Conservation (phyloP, 1,284 basidiomycete species). For the Agaricales sp. region DNA sequence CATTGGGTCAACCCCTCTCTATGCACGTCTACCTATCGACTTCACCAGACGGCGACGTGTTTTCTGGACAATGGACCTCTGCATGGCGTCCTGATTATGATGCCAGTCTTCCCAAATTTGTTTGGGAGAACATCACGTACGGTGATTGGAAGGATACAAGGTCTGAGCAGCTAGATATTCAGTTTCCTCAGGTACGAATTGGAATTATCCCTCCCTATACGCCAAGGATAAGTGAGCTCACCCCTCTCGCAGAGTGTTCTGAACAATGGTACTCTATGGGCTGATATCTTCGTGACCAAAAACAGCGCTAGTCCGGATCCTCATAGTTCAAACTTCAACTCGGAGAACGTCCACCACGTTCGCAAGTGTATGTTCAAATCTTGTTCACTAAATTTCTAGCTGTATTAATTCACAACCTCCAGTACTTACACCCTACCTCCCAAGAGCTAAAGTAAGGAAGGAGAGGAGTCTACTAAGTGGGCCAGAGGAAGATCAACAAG, state of each 20-base stretch:
- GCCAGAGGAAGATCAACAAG: slow-evolving; percentile 29
- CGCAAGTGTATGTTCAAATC: slow-evolving; percentile 58
- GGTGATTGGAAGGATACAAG: slow-evolving; percentile 72
- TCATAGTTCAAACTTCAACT: slow-evolving; percentile 36
- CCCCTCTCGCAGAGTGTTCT: slow-evolving; percentile 48
- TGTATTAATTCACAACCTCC: slow-evolving; percentile 8
- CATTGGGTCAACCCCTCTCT: slow-evolving; percentile 43
- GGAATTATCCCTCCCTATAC: slow-evolving; percentile 1
- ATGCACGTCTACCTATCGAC: slow-evolving; percentile 75
- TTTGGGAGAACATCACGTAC: slow-evolving; percentile 79
- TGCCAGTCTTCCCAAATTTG: slow-evolving; percentile 49
- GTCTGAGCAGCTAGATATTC: slow-evolving; percentile 53
- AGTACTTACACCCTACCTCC: slow-evolving; percentile 82
- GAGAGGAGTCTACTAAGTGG: slow-evolving; percentile 72
- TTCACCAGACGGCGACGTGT: slow-evolving; percentile 46
- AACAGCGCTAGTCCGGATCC: slow-evolving; percentile 60
- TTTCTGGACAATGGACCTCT: slow-evolving; percentile 41
- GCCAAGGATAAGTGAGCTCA: slow-evolving; percentile 2
- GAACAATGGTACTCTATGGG: slow-evolving; percentile 76
- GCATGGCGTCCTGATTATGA: slow-evolving; percentile 36
- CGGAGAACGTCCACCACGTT: slow-evolving; percentile 57
- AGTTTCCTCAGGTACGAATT: slow-evolving; percentile 58
- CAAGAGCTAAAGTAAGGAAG: slow-evolving; percentile 65
- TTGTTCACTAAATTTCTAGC: slow-evolving; percentile 2
- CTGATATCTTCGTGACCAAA: slow-evolving; percentile 75